Evolutionary conservation across 805 yeast species (phyloP).

Genomic region (Yamadazyma phyllophila): DNA sequence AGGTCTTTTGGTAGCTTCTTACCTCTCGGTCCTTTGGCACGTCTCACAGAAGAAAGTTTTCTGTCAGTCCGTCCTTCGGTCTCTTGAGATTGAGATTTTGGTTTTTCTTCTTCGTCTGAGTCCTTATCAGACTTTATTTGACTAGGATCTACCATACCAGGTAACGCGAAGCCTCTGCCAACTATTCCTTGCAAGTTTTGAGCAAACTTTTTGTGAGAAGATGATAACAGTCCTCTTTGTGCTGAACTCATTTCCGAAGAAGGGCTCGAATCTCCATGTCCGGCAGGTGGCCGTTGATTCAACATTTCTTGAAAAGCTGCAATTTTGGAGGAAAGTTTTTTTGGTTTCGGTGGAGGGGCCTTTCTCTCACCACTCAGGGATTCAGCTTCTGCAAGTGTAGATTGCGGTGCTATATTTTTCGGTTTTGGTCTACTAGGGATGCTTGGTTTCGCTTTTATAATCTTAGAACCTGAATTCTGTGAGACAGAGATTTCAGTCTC

Average conservation of each 20-base stretch:
- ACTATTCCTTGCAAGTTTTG: slow-evolving; percentile 60
- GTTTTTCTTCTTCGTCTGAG: slow-evolving; percentile 8
- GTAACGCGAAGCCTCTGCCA: slow-evolving; percentile 48
- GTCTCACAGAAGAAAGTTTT: slow-evolving; percentile 23
- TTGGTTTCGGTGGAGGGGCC: slow-evolving; percentile 65
- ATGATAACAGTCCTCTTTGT: slow-evolving; percentile 24
- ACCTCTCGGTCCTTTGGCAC: slow-evolving; percentile 75
- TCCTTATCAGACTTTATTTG: slow-evolving; percentile 14
- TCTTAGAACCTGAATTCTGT: neutral
- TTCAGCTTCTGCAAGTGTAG: neutral
- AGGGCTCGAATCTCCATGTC: neutral
- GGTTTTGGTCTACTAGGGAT: slow-evolving; percentile 8
- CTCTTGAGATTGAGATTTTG: slow-evolving; percentile 7
- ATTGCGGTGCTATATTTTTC: neutral
- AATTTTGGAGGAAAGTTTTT: slow-evolving; percentile 73
- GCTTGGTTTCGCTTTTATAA: slow-evolving; percentile 3
- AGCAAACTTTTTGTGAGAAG: slow-evolving; percentile 48
- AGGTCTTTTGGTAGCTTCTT: slow-evolving; percentile 64
- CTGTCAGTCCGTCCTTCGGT: slow-evolving; percentile 19
- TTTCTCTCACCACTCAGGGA: neutral
- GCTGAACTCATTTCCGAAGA: neutral
- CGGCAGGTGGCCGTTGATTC: slow-evolving; percentile 23
- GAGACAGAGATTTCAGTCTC: too few relatives aligned
- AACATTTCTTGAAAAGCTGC: slow-evolving; percentile 82
- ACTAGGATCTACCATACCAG: slow-evolving; percentile 52